phyloP scores from a whole-genome alignment of 352 stramenopile genomes.

The Phytophthora vignae region DNA sequence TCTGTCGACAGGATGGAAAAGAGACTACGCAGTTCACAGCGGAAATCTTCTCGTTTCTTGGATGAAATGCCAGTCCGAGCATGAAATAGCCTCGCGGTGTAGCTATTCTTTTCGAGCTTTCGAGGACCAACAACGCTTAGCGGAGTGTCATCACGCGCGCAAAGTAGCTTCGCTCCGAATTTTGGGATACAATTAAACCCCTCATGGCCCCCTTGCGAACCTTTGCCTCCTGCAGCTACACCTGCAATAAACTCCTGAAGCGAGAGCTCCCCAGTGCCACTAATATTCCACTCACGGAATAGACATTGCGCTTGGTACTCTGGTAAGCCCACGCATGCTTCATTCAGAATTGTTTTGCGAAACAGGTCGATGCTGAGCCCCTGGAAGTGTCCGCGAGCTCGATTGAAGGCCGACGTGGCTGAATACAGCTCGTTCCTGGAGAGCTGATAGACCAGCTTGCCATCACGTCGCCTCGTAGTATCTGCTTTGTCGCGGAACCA shows the following conservation, averaged over 20 bases:
- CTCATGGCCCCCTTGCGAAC: slow-evolving; percentile 48
- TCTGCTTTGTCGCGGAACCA: background rate
- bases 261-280: slow-evolving; percentile 28
- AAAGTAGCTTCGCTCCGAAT: slow-evolving; percentile 26
- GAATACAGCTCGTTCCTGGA: slow-evolving; percentile 34
- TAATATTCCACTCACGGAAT: slow-evolving; percentile 49
- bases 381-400: slow-evolving; percentile 45
- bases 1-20: slow-evolving; percentile 4
- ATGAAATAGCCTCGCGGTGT: background rate
- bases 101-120: background rate
- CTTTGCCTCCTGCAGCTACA: slow-evolving; percentile 38
- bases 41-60: slow-evolving; percentile 6
- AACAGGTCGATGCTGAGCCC: slow-evolving; percentile 45
- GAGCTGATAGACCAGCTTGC: slow-evolving; percentile 19
- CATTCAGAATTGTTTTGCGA: slow-evolving; percentile 44
- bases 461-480: background rate
- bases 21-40: slow-evolving; percentile 15
- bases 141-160: background rate
- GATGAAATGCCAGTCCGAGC: background rate
- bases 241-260: slow-evolving; percentile 52
- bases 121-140: background rate
- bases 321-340: slow-evolving; percentile 46
- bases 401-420: slow-evolving; percentile 47
- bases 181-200: slow-evolving; percentile 46
- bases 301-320: slow-evolving; percentile 37